Conservation (phyloP, 306 rosid genomes). For the Phaseolus lunatus region DNA sequence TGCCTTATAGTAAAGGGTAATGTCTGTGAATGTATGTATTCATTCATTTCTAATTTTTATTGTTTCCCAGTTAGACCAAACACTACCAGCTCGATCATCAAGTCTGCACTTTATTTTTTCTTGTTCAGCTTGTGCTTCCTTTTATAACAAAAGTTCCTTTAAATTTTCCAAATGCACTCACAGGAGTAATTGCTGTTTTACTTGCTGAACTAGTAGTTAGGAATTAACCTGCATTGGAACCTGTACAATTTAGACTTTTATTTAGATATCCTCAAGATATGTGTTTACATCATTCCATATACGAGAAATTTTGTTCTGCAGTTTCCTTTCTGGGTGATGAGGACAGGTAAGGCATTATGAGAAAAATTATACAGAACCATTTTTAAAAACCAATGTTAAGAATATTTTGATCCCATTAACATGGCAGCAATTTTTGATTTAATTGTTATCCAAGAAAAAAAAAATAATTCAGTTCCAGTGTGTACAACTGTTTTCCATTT, state of each 20-base stretch:
- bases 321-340: constrained; percentile 1
- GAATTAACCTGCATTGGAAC: constrained; percentile 23
- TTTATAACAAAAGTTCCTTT: constrained; percentile 19
- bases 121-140: constrained; percentile 15
- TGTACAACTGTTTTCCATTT: constrained; percentile 4
- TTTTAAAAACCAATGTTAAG: background rate
- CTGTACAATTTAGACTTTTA: background rate
- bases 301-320: background rate
- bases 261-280: constrained; percentile 28
- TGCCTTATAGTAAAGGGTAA: constrained; percentile 22
- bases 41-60: constrained; percentile 32
- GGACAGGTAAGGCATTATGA: background rate
- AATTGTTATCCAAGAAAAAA: too few relatives aligned
- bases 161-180: background rate
- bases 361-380: constrained; percentile 24
- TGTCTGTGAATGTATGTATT: constrained; percentile 4
- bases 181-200: background rate
- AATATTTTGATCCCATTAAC: background rate
- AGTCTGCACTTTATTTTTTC: constrained; percentile 21
- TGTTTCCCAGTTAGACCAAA: background rate
- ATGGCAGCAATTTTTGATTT: background rate
- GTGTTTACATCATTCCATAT: constrained; percentile 13
- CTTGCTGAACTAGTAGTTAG: constrained; percentile 17
- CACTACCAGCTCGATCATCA: constrained; percentile 6
- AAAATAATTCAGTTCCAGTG: too few relatives aligned